Conservation (phyloP, 2,329 filamentous ascomycete genomes). For the Exophiala bonariae region DNA sequence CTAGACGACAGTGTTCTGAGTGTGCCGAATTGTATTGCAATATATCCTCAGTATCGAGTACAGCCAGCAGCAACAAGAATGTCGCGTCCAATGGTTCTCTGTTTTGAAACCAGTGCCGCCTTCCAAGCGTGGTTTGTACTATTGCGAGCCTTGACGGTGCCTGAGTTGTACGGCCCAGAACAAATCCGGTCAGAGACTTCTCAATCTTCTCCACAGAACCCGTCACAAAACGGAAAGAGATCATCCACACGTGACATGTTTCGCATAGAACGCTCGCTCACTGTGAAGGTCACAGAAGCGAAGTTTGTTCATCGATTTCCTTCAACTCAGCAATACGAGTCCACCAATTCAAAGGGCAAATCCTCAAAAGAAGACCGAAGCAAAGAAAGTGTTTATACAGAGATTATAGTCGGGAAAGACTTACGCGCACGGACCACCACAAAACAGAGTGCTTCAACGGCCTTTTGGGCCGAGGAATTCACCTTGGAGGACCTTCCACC, state of each 20-base stretch:
- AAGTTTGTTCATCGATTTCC: conserved; percentile 44
- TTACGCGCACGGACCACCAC: conserved; percentile 50
- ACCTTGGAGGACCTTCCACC: conserved; percentile 48
- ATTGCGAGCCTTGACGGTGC: conserved; percentile 84
- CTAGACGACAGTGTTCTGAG: conserved; percentile 88
- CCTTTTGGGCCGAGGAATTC: conserved; percentile 53
- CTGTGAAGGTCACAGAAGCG: conserved; percentile 62
- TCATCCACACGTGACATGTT: conserved; percentile 59
- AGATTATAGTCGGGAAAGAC: conserved; percentile 50
- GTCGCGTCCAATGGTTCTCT: conserved; percentile 84
- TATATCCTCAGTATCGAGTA: conserved; percentile 88
- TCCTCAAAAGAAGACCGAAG: conserved; percentile 18
- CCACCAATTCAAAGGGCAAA: conserved; percentile 26
- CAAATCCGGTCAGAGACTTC: conserved; percentile 30
- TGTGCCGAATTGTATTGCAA: conserved; percentile 89
- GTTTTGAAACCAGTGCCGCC: conserved; percentile 80
- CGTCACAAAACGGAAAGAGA: conserved; percentile 29
- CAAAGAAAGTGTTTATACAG: conserved; percentile 47
- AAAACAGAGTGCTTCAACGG: conserved; percentile 45
- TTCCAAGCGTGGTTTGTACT: conserved; percentile 98
- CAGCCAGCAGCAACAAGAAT: conserved; percentile 71
- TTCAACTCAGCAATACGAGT: conserved; percentile 6
- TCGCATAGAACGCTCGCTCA: conserved; percentile 63
- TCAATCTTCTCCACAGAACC: conserved; percentile 44
- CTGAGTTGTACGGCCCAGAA: conserved; percentile 79